Evolutionary conservation across 2,329 filamentous ascomycete species (phyloP).

Genomic region (Pseudocercospora macadamiae): DNA sequence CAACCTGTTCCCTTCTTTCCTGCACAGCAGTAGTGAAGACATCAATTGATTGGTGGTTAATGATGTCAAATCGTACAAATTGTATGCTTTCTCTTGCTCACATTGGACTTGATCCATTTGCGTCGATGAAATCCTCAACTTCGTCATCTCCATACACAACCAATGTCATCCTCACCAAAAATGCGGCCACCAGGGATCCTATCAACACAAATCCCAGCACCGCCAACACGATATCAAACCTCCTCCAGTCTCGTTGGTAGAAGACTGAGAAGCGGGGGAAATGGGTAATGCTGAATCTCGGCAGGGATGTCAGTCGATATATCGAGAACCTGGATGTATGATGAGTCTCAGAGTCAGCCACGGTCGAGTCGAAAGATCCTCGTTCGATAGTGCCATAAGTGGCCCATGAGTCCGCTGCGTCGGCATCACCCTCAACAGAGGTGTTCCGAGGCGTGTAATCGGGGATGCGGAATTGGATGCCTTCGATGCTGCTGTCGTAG

Average conservation of each 20-base stretch:
- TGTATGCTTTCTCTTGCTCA: no score
- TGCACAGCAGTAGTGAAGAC: no score
- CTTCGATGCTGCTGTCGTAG: neutral
- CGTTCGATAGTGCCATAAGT: neutral
- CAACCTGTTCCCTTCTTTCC: neutral
- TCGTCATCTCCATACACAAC: neutral
- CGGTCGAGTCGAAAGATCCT: neutral
- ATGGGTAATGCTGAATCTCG: conserved; percentile 2
- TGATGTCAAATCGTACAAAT: no score
- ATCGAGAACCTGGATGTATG: neutral
- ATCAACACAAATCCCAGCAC: neutral
- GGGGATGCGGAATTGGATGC: neutral
- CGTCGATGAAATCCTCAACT: no score
- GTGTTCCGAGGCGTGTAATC: neutral
- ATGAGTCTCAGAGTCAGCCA: neutral
- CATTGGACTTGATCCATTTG: no score
- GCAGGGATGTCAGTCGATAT: neutral
- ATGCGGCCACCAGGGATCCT: neutral
- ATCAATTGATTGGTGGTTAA: no score
- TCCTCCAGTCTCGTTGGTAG: neutral
- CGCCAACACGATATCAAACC: neutral
- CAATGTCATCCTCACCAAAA: neutral
- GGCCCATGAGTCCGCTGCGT: neutral
- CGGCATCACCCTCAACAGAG: neutral
- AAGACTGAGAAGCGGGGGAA: conserved; percentile 6